Conservation (phyloP, 176 grass and related monocot species). For the Aechmea fasciata region DNA sequence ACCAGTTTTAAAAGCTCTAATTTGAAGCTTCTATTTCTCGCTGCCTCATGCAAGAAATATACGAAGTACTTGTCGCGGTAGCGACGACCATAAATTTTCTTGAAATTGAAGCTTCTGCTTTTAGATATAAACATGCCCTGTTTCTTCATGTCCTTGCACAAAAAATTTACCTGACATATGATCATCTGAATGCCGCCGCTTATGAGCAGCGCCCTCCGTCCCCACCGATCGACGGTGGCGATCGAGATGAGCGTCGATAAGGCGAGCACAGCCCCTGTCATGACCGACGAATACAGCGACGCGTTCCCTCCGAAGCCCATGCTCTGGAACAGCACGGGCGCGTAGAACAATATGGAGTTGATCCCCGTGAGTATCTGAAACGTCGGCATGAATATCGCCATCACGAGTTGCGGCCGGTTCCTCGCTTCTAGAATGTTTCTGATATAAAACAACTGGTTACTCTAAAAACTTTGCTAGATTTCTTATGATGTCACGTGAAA, state of each 20-base stretch:
- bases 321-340: conserved; percentile 93
- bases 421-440: conserved; percentile 60
- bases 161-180: conserved; percentile 48
- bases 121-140: too few species aligned
- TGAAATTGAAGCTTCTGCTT: too few species aligned
- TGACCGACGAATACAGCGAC: conserved; percentile 72
- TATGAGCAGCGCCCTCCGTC: conserved; percentile 68
- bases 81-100: too few species aligned
- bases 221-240: conserved; percentile 63
- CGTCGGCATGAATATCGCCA: conserved; percentile 84
- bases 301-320: conserved; percentile 71
- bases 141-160: too few species aligned
- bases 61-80: too few species aligned
- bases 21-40: too few species aligned
- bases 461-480: not conserved
- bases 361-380: conserved; percentile 91
- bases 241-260: conserved; percentile 59
- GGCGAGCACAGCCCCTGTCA: conserved; percentile 75
- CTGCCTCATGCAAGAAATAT: too few species aligned
- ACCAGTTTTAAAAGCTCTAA: too few species aligned
- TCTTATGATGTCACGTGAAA: too few species aligned
- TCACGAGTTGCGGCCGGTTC: conserved; percentile 82
- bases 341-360: conserved; percentile 96
- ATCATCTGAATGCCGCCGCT: conserved; percentile 87
- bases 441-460: conserved; percentile 5